Conservation (phyloP, 306 rosid species). For the Vigna angularis region DNA sequence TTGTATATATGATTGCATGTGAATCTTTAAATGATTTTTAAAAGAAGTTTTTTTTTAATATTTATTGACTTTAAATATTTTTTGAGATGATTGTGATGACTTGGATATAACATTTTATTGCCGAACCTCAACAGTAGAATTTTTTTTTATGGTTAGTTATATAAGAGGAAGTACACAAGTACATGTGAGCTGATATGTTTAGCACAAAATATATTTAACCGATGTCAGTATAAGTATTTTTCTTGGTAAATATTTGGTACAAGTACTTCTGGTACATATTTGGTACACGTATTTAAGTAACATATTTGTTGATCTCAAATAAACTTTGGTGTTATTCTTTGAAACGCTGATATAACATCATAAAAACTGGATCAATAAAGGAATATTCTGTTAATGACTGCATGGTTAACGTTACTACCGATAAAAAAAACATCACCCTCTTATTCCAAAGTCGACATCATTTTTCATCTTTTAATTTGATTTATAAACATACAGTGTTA, state of each 20-base stretch:
- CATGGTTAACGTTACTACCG: background rate
- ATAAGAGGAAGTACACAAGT: too few species aligned
- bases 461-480: background rate
- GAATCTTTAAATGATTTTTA: too few species aligned
- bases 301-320: background rate
- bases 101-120: too few species aligned
- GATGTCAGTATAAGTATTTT: background rate
- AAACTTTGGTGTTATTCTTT: background rate
- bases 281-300: background rate
- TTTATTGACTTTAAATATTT: too few species aligned
- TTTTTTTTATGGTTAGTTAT: too few species aligned
- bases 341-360: background rate
- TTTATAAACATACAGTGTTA: background rate
- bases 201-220: background rate
- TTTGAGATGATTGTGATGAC: too few species aligned
- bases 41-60: too few species aligned
- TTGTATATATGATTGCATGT: too few species aligned
- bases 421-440: background rate
- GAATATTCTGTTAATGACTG: background rate
- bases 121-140: too few species aligned
- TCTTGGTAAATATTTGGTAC: background rate
- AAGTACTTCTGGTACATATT: background rate
- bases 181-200: background rate
- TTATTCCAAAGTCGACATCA: background rate
- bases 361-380: too few species aligned